Base-by-base conservation (phyloP, 768 basidiomycete genomes). In the Serendipita sp. region DNA sequence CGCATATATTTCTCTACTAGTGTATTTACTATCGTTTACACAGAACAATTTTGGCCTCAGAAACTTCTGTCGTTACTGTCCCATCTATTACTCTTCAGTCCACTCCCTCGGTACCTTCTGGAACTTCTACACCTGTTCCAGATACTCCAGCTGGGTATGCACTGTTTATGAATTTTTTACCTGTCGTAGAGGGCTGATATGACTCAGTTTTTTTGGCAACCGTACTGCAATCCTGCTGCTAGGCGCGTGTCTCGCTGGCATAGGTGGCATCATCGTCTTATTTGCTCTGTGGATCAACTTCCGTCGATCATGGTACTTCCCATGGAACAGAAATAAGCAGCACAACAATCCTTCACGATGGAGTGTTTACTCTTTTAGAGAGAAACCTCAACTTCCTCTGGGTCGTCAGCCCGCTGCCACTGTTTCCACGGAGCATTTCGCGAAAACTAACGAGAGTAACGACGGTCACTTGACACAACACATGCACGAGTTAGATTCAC, bases 241-340 rank as follows among this genome's bases (percentile, higher is more conserved):
- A 11, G 56, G 28, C 56, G 37, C 37, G 16, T 34, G 28, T 34
- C 28, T 38, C 10, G 56, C 28, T 11, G 56, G 56, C 8, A 37
- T 60, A 24, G 56, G 16, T 8, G 28, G 56, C 37, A 37, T 60
- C 34, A 37, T 60, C 56, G 5, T 60, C 34, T 10, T 60, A 37
- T 35, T 60, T 30, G 34, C n/a, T 11, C 34, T 60, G 37, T 60
- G 56, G 56, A 60, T 60, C 56, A 60, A 60, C 37, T 60, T 60
- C 18, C 56, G 56, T 34, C 11, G 56, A n/a, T 32, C 56, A n/a
- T 60, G 56, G 56, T 60, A 60, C 56, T 60, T 60, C 34, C 56
- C 56, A 10, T 60, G 56, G 56, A 60, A 60, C 56, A 60, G 35
- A 35, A 16, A 18, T 10, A 60, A 60, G 56, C 28, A 60, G 30